Base-by-base conservation (phyloP, 1,284 basidiomycete species). In the Somion occarium region DNA sequence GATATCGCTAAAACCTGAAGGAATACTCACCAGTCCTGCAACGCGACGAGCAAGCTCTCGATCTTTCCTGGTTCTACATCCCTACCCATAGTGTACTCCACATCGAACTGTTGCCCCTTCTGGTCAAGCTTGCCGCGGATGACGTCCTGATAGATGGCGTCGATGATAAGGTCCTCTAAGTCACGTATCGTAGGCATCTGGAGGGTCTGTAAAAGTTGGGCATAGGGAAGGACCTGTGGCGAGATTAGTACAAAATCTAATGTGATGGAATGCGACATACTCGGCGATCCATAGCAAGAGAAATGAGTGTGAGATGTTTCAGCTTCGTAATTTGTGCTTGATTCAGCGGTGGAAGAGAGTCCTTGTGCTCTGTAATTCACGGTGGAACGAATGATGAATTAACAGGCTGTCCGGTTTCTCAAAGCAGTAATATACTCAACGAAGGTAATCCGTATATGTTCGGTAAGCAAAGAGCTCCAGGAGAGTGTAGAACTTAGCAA, bases 161-260 rank as follows among this genome's bases (percentile, higher is more conserved):
- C 94, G 66, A 99, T 98, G 66, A 98, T 89, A 56, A 97, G 79
- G 67, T 98, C 94, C 66, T 98, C 96, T 3, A 98, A 81, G 56
- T 91, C 88, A 46, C 92, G 83, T 49, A 92, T 82, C 1, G 79
- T 84, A 2, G 80, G 74, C 64, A 93, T 78, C 44, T 90, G 78
- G 18, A 98, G 79, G 1, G 76, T 73, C 48, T 76, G 63, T 12
- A 89, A 76, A 1, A 94, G 75, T 41, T 77, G 70, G 11, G 78
- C 64, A 65, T 93, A 93, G 0, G 88, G 81, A 3, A 93, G 76
- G 53, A 89, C 86, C 90, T 92, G 57, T 1, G 43, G 9, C 38
- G 46, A 12, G 5, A 18, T 7, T n/a, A 27, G 22, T 5, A 26
- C 12, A 44, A 26, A n/a, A 51, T 18, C 24, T n/a, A 5, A 13